Evolutionary conservation across 202 grass and related monocot genomes (phyloP), one percentile per base, ranked within the genome.

Genomic region (Brachypodium distachyon): DNA sequence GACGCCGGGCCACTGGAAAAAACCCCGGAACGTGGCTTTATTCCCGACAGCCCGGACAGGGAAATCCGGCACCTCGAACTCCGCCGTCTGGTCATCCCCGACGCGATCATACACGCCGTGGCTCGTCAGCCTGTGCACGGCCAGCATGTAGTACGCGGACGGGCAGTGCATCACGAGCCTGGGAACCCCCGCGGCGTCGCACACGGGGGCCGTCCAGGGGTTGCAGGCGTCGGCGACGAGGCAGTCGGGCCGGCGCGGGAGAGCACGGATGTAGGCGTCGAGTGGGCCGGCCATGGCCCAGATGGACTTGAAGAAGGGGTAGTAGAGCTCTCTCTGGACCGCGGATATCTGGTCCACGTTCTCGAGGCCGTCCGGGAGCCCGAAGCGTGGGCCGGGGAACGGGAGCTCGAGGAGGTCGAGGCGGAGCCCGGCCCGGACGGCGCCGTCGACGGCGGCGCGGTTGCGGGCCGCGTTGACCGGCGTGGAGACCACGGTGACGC

Each of bases 221-320:
- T 83, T 88, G 78, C 85, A 88, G 17, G 39, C 1, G 43, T 92
- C 91, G 50, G 78, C 72, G 40, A 93, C 57, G 28, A 93, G 73
- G 68, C 73, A 82, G 67, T 69, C 76, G 33, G 90, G 90, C 1
- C 27, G 70, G 3, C 61, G 73, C 5, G 82, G 58, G 16, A 88
- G 79, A 12, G 46, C 17, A 6, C 19, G 54, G 13, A 94, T 1
- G 73, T 82, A 84, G 39, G 57, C 74, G 36, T 91, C 88, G 2
- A 94, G 73, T 10, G 85, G 65, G 16, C 50, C 66, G 36, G 19
- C 46, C 52, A 94, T 78, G 9, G 9, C 33, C 54, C 77, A 75
- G 9, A 78, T 5, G 42, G 76, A 79, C 1, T 53, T 21, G 65
- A 86, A 71, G 76, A 94, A 86, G 0, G 2, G 0, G 26, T 10